Conservation (phyloP, 352 stramenopile species). For the Globisporangium irregulare region DNA sequence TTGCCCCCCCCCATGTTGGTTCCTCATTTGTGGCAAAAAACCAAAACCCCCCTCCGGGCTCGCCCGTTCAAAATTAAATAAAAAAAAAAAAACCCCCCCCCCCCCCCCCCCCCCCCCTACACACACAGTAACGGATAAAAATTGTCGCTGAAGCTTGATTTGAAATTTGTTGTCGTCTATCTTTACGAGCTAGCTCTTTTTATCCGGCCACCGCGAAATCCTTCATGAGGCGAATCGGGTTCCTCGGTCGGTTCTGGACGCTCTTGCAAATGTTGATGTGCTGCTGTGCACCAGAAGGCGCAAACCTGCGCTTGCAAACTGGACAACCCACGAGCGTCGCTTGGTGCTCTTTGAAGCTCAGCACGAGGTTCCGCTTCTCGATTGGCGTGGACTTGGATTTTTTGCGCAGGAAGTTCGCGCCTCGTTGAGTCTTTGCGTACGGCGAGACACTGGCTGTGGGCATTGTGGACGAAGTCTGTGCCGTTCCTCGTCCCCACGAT, state of each 20-base stretch:
- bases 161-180: background rate
- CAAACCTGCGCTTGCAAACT: constrained; percentile 78
- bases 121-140: background rate
- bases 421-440: background rate
- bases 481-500: constrained; percentile 60
- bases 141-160: background rate
- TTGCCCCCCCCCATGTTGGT: no score
- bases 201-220: constrained; percentile 71
- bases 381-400: constrained; percentile 26
- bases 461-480: constrained; percentile 8
- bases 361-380: constrained; percentile 55
- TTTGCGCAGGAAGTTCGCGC: background rate
- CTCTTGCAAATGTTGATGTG: constrained; percentile 86
- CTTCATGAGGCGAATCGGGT: constrained; percentile 58
- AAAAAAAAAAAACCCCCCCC: no score
- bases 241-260: constrained; percentile 78
- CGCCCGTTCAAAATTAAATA: no score
- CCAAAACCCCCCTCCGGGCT: no score
- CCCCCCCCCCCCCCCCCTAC: no score
- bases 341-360: constrained; percentile 79
- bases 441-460: background rate
- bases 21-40: no score
- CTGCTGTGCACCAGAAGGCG: constrained; percentile 74
- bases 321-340: constrained; percentile 77
- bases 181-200: background rate